phyloP scores from a whole-genome alignment of 2,329 filamentous ascomycete species.

The Phialophora macrospora region DNA sequence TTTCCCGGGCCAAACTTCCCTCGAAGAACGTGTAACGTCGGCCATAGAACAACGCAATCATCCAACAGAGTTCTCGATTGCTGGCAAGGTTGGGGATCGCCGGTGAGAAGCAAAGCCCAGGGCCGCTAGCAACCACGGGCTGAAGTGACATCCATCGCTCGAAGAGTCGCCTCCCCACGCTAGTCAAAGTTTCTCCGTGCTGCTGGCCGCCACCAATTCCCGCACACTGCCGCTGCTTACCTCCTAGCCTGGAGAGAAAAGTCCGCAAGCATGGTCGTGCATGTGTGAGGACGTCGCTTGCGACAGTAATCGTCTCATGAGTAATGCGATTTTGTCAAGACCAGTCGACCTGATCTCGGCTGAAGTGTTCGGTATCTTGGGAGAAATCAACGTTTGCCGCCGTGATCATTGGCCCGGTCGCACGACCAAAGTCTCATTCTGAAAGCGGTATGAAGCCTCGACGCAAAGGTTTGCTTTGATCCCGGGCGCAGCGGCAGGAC shows the following conservation, averaged over 20 bases:
- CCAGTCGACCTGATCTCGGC: conserved; percentile 3
- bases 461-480: not conserved
- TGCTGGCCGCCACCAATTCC: conserved; percentile 9
- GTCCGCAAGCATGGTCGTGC: conserved; percentile 9
- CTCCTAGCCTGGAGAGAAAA: conserved; percentile 10
- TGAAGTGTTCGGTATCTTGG: not conserved
- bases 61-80: not conserved
- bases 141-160: not conserved
- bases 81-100: not conserved
- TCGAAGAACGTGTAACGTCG: not conserved
- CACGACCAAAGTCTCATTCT: not conserved
- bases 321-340: conserved; percentile 26
- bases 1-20: not conserved
- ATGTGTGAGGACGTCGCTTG: not conserved
- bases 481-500: not conserved
- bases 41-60: not conserved
- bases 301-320: conserved; percentile 16
- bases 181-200: conserved; percentile 2
- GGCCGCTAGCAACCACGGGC: not conserved
- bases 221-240: conserved; percentile 6
- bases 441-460: conserved; percentile 1
- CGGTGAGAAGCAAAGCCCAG: not conserved
- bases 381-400: not conserved
- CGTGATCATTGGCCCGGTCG: not conserved
- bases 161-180: conserved; percentile 21